Evolutionary conservation across 768 basidiomycete genomes (phyloP), one percentile per base, ranked within the genome.

Genomic region (Cystofilobasidium macerans): DNA sequence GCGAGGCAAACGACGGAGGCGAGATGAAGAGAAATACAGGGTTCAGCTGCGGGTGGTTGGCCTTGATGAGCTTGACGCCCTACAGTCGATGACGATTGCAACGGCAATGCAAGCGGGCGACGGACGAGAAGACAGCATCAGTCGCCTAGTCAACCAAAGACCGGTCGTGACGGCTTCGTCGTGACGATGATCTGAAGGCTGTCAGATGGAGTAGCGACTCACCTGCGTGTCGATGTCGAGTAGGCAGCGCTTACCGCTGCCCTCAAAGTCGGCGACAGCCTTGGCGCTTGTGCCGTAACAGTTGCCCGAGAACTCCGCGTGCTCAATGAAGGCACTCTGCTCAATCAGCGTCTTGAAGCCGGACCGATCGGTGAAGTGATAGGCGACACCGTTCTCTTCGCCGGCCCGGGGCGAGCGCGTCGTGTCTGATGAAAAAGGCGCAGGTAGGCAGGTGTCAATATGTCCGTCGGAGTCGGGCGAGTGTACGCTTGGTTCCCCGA

Each of bases 191-290:
- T 36, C 16, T 6, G 40, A n/a, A 12, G 51, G 30, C 9, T 8
- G 20, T 8, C 9, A 22, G n/a, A 22, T 8, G 51, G 30, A 53
- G 9, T 9, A 8, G 14, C n/a, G 47, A 78, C 80, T 64, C 73
- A 88, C 90, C 86, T 98, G 93, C 13, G 88, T 86, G 73, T 98
- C 94, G 66, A 98, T 98, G 74, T 98, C 94, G 43, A 98, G 82
- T 66, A 98, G 86, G 74, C 94, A 97, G 16, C 89, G 84, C 69
- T 82, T 83, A 20, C 88, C 89, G 13, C 33, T 56, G 3, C 81
- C 79, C 22, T 80, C 67, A 53, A 62, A 62, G 35, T 81, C 80
- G 38, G 80, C 78, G 35, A 98, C 84, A 26, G 91, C 85, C 69
- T 83, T 80, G 69, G 85, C 84, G 70, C 86, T 89, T 6, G 92